Evolutionary conservation across 2,329 filamentous ascomycete species (phyloP).

Genomic region (Colletotrichum sp.): DNA sequence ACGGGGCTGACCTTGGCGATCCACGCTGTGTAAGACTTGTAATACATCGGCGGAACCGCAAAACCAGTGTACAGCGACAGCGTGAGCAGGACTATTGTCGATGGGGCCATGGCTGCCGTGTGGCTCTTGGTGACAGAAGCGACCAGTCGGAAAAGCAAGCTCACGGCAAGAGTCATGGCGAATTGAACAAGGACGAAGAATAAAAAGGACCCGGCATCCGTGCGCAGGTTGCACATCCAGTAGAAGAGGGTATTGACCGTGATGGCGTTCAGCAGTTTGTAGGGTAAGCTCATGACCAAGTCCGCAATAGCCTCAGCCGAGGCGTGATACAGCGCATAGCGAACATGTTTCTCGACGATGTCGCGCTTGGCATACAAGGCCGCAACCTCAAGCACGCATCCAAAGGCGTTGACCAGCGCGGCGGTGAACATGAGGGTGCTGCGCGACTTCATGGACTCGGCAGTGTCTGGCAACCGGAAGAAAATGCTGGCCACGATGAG

Average conservation of each 20-base stretch:
- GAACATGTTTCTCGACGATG: constrained; percentile 36
- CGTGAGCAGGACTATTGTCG: constrained; percentile 1
- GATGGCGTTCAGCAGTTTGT: constrained; percentile 53
- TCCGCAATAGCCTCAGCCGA: constrained; percentile 41
- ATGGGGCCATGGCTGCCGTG: constrained; percentile 7
- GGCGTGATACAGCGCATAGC: constrained; percentile 35
- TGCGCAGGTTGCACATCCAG: constrained; percentile 35
- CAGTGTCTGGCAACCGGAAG: constrained; percentile 63
- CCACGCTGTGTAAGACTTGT: constrained; percentile 2
- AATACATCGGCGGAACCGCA: constrained; percentile 12
- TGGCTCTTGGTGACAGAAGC: constrained; percentile 63
- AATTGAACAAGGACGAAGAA: constrained; percentile 69
- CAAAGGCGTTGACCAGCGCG: constrained; percentile 47
- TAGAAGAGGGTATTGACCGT: constrained; percentile 53
- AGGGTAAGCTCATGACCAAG: constrained; percentile 45
- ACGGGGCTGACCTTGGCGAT: constrained; percentile 13
- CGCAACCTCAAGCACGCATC: constrained; percentile 40
- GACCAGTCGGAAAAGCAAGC: constrained; percentile 70
- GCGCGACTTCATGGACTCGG: constrained; percentile 60
- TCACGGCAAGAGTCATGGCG: constrained; percentile 64
- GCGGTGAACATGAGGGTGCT: constrained; percentile 37
- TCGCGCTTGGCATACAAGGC: constrained; percentile 34
- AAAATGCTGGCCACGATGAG: constrained; percentile 71
- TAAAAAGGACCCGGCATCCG: constrained; percentile 52
- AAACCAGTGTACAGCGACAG: constrained; percentile 13